These are phyloP conservation scores for Curvularia sp. DNA, from an alignment of 2,329 filamentous ascomycete genomes.

Conservation along the genomic window DNA sequence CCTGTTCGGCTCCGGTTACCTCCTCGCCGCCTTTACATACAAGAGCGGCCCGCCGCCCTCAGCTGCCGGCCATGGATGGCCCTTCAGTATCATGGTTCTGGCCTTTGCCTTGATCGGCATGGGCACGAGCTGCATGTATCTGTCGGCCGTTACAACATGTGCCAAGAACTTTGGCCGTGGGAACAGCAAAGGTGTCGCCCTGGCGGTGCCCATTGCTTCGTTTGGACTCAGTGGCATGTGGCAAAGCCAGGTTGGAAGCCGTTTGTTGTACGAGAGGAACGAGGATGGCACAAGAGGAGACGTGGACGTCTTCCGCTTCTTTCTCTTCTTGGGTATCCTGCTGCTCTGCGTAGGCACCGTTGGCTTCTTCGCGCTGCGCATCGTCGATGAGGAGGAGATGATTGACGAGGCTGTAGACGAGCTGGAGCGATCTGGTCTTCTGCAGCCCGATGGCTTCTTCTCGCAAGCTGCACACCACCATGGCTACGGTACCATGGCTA, in stretches of 20 bases:
- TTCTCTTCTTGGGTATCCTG: conserved; percentile 80
- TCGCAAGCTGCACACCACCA: conserved; percentile 60
- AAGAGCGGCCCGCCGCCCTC: conserved; percentile 62
- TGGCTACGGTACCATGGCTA: conserved; percentile 69
- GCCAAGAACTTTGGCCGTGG: conserved; percentile 97
- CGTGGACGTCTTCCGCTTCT: conserved; percentile 82
- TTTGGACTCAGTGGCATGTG: conserved; percentile 96
- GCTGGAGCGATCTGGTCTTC: conserved; percentile 83
- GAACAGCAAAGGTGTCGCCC: conserved; percentile 83
- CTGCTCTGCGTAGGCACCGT: conserved; percentile 73
- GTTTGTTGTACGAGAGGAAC: conserved; percentile 73
- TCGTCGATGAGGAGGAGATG: conserved; percentile 84
- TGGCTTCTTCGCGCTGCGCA: conserved; percentile 74
- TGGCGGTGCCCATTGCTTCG: conserved; percentile 88
- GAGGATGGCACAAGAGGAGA: conserved; percentile 67
- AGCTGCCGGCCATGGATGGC: conserved; percentile 65
- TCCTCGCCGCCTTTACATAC: conserved; percentile 82
- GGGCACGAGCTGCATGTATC: conserved; percentile 87
- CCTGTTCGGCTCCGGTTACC: conserved; percentile 81
- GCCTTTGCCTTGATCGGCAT: conserved; percentile 84
- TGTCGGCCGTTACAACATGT: conserved; percentile 89
- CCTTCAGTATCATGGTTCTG: conserved; percentile 82
- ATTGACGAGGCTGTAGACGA: conserved; percentile 92
- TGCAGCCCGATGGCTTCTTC: conserved; percentile 78
- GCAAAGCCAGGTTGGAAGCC: conserved; percentile 86